A percentile compares a stretch with the other conserved stretches of the same genome.
Evolutionary conservation across 2,329 filamentous ascomycete species (phyloP).

Genomic region (Neoascochyta sp.): DNA sequence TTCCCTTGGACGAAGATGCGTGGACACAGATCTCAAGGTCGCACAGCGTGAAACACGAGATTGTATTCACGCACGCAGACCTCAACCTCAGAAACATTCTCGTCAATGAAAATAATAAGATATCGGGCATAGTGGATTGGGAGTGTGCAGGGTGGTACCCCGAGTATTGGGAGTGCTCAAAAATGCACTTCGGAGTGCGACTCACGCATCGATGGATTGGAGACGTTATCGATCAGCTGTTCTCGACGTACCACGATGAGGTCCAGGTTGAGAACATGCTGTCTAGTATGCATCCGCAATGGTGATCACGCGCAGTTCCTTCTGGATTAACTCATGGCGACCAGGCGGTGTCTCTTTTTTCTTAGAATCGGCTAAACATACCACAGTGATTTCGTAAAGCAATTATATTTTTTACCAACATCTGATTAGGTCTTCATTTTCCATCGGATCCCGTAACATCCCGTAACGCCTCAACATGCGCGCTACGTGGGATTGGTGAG

Average conservation of each 20-base stretch:
- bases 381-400: no score
- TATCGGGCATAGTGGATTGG: slow-evolving; percentile 22
- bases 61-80: slow-evolving; percentile 20
- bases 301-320: slow-evolving; percentile 7
- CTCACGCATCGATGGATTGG: slow-evolving; percentile 12
- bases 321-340: no score
- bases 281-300: slow-evolving; percentile 10
- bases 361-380: no score
- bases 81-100: slow-evolving; percentile 20
- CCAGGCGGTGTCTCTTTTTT: no score
- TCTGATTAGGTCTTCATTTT: no score
- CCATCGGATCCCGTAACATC: no score
- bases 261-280: slow-evolving; percentile 14
- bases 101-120: slow-evolving; percentile 13
- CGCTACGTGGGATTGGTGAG: no score
- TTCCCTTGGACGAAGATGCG: slow-evolving; percentile 10
- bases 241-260: slow-evolving; percentile 13
- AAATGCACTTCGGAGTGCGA: slow-evolving; percentile 12
- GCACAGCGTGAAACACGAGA: slow-evolving; percentile 13
- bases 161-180: slow-evolving; percentile 22
- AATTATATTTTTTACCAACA: no score
- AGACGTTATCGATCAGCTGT: slow-evolving; percentile 18
- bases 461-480: no score
- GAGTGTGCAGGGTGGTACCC: slow-evolving; percentile 24
- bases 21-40: slow-evolving; percentile 7